Conservation (phyloP, 2,329 filamentous ascomycete species). For the Zymoseptoria crescenta region DNA sequence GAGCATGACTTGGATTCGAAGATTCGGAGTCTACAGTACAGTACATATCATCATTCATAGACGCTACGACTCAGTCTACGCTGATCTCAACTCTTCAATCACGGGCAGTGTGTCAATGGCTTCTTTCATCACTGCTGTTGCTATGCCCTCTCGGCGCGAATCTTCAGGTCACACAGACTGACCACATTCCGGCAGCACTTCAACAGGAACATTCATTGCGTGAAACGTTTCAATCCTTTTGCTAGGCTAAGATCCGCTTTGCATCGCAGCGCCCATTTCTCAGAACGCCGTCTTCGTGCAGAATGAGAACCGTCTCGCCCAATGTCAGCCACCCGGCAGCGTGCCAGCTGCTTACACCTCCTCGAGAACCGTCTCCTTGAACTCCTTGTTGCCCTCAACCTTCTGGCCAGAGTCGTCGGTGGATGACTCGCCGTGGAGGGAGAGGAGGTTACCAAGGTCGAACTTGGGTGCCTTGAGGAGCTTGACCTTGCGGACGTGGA, state of each 20-base stretch:
- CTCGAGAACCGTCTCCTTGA: constrained; percentile 96
- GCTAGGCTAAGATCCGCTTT: constrained; percentile 16
- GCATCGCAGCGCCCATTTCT: constrained; percentile 19
- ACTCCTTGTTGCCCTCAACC: constrained; percentile 75
- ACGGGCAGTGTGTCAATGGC: background rate
- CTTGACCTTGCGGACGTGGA: constrained; percentile 99
- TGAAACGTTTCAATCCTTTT: constrained; percentile 20
- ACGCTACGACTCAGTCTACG: background rate
- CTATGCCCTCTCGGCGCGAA: background rate
- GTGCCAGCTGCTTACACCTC: constrained; percentile 60
- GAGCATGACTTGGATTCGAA: background rate
- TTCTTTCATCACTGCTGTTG: background rate
- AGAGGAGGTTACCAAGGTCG: constrained; percentile 91
- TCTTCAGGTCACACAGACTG: background rate
- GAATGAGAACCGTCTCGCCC: constrained; percentile 19
- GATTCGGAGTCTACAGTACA: background rate
- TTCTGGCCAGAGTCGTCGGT: constrained; percentile 97
- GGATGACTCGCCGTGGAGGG: constrained; percentile 93
- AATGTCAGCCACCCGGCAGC: constrained; percentile 16
- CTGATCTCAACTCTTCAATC: background rate
- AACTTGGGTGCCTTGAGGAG: constrained; percentile 98
- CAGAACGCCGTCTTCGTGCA: constrained; percentile 21
- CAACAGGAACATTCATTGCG: background rate
- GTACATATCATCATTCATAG: background rate
- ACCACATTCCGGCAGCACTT: background rate